phyloP scores from a whole-genome alignment of 768 basidiomycete species.

The Trametes maxima region DNA sequence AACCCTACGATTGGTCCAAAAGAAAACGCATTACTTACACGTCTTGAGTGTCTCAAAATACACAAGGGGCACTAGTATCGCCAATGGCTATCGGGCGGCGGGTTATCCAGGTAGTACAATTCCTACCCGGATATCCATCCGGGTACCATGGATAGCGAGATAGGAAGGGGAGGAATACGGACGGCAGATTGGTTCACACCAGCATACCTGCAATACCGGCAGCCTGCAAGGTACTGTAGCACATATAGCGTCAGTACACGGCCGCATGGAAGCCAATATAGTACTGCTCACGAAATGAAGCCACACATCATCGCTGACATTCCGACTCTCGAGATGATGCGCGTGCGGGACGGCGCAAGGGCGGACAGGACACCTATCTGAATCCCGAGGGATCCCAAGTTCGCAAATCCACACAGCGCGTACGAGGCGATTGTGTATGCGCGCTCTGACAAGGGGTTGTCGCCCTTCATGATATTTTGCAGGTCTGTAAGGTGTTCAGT shows the following conservation, averaged over 20 bases:
- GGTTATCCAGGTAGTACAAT: no score
- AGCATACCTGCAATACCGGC: constrained; percentile 36
- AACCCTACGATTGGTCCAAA: no score
- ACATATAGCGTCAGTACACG: background rate
- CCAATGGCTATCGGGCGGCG: no score
- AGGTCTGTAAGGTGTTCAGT: constrained; percentile 37
- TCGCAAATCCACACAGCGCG: constrained; percentile 90
- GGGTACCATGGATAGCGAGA: background rate
- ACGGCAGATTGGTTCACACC: background rate
- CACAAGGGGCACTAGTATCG: no score
- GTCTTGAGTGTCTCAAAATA: no score
- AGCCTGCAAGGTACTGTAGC: constrained; percentile 33
- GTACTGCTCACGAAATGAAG: constrained; percentile 51
- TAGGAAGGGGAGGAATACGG: background rate
- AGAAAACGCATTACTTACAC: no score
- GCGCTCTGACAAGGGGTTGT: constrained; percentile 63
- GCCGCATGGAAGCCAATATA: background rate
- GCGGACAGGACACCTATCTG: constrained; percentile 78
- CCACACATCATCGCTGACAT: constrained; percentile 73
- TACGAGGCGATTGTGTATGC: constrained; percentile 85
- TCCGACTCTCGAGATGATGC: constrained; percentile 70
- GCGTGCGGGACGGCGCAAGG: constrained; percentile 68
- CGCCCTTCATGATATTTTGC: constrained; percentile 46
- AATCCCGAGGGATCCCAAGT: constrained; percentile 83
- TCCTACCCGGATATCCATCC: no score